phyloP scores from a whole-genome alignment of 2,329 filamentous ascomycete species.

The Parastagonospora avenae region DNA sequence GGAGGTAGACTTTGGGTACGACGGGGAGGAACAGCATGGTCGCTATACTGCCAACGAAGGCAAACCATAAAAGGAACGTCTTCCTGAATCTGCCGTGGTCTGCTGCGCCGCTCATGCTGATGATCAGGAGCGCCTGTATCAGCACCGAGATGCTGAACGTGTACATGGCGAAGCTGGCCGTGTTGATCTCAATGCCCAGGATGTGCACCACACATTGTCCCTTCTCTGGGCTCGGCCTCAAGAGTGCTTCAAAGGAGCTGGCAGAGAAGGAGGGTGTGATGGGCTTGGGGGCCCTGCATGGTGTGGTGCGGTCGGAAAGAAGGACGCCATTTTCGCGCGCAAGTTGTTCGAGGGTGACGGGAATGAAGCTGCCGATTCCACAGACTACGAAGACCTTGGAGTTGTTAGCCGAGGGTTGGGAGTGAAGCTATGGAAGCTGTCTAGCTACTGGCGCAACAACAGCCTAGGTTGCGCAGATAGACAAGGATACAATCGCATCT shows the following conservation, averaged over 20 bases:
- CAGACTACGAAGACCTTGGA: slow-evolving; percentile 83
- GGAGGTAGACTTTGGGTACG: slow-evolving; percentile 73
- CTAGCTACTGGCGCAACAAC: background rate
- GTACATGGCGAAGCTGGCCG: slow-evolving; percentile 97
- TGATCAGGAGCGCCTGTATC: slow-evolving; percentile 85
- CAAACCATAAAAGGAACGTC: slow-evolving; percentile 83
- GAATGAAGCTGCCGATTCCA: slow-evolving; percentile 84
- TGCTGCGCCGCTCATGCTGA: slow-evolving; percentile 94
- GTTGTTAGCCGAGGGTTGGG: slow-evolving; percentile 6
- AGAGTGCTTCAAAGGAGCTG: slow-evolving; percentile 15
- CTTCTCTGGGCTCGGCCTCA: slow-evolving; percentile 32
- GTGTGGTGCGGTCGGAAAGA: slow-evolving; percentile 73
- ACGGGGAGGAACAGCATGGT: slow-evolving; percentile 91
- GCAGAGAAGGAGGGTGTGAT: slow-evolving; percentile 29
- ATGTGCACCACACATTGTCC: slow-evolving; percentile 81
- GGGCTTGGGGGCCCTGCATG: slow-evolving; percentile 72
- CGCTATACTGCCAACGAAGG: slow-evolving; percentile 75
- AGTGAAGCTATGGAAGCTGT: background rate
- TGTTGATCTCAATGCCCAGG: slow-evolving; percentile 86
- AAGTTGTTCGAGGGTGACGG: slow-evolving; percentile 91
- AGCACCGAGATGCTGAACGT: slow-evolving; percentile 93
- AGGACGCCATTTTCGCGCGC: slow-evolving; percentile 91
- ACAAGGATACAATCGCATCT: too few relatives aligned
- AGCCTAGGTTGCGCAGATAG: too few relatives aligned
- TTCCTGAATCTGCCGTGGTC: slow-evolving; percentile 92